These are phyloP conservation scores for Inga laurina DNA, from an alignment of 306 rosid species.

Conservation along the genomic window DNA sequence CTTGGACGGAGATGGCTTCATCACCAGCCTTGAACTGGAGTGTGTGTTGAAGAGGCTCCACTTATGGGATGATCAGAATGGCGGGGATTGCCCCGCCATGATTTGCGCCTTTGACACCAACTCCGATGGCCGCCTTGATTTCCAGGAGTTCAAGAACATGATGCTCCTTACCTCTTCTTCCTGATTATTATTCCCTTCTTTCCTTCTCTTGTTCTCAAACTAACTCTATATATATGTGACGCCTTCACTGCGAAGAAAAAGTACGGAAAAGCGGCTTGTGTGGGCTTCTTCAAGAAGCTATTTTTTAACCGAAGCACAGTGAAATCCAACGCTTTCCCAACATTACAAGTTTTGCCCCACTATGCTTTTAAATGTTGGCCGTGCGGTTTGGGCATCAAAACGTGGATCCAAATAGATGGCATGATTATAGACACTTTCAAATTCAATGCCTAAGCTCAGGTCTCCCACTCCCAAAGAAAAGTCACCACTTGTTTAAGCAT, in stretches of 20 bases:
- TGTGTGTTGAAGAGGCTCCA: slow-evolving; percentile 56
- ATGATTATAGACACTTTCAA: background rate
- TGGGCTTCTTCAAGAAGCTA: too few species aligned
- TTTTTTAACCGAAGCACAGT: too few species aligned
- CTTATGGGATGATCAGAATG: slow-evolving; percentile 44
- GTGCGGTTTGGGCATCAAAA: too few species aligned
- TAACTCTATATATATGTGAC: too few species aligned
- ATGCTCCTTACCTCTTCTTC: slow-evolving; percentile 45
- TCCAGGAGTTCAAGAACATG: slow-evolving; percentile 74
- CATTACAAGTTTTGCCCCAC: too few species aligned
- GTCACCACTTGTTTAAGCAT: background rate
- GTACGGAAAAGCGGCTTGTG: too few species aligned
- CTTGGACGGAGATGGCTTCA: slow-evolving; percentile 67
- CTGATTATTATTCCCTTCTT: background rate
- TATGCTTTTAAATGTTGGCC: too few species aligned
- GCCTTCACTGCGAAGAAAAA: too few species aligned
- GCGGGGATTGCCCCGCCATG: slow-evolving; percentile 53
- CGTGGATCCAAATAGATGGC: background rate
- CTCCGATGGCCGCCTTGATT: slow-evolving; percentile 71
- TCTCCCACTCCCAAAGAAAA: background rate
- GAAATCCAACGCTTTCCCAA: too few species aligned
- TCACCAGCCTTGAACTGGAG: slow-evolving; percentile 58
- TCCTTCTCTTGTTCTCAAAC: background rate
- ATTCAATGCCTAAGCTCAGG: background rate
- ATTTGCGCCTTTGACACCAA: slow-evolving; percentile 59